Evolutionary conservation across 2,329 filamentous ascomycete genomes (phyloP).

Genomic region (Botrytis tulipae): DNA sequence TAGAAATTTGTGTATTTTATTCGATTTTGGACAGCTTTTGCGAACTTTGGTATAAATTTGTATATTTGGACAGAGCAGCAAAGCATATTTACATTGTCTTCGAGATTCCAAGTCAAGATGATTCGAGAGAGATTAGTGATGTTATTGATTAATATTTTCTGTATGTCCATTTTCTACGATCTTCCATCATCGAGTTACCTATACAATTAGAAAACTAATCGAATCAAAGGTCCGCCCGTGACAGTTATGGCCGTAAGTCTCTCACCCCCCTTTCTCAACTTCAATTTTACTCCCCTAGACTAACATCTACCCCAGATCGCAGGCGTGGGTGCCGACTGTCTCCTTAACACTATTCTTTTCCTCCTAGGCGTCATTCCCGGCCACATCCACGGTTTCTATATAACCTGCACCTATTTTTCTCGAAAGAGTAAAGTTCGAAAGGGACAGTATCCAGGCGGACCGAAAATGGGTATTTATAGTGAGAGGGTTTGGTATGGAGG

Average conservation of each 20-base stretch:
- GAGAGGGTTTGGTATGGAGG: constrained; percentile 67
- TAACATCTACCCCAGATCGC: constrained; percentile 22
- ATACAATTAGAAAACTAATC: background rate
- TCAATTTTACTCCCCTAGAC: background rate
- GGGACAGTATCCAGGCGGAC: constrained; percentile 52
- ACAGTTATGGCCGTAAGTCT: constrained; percentile 28
- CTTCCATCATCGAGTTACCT: background rate
- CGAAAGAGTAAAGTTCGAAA: constrained; percentile 56
- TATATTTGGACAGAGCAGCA: background rate
- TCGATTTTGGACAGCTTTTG: background rate
- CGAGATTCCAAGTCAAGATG: background rate
- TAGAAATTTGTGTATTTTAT: background rate
- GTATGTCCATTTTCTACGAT: constrained; percentile 18
- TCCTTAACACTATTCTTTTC: constrained; percentile 33
- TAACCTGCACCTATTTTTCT: constrained; percentile 76
- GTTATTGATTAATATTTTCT: constrained; percentile 32
- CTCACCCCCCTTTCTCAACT: background rate
- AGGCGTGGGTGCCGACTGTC: constrained; percentile 28
- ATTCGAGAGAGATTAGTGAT: constrained; percentile 26
- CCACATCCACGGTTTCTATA: constrained; percentile 38
- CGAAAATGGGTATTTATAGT: constrained; percentile 69
- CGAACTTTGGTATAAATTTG: background rate
- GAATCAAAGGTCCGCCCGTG: constrained; percentile 28
- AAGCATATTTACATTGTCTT: background rate
- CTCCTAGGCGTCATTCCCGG: constrained; percentile 33